Conservation (phyloP, 352 stramenopile species). For the Globisporangium ultimum region DNA sequence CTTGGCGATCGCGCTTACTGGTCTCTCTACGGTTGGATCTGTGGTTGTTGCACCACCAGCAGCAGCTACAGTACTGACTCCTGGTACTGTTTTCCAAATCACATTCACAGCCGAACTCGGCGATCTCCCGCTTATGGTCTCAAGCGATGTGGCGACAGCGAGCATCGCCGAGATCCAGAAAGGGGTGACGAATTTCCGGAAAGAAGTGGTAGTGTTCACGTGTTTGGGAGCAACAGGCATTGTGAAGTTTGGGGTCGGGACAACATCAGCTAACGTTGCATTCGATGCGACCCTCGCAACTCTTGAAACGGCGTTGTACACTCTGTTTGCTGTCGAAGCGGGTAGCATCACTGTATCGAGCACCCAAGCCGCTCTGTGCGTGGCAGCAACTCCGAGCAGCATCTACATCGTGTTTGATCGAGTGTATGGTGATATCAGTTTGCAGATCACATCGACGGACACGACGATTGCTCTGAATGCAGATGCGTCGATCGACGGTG, state of each 20-base stretch:
- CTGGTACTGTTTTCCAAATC: slow-evolving; percentile 30
- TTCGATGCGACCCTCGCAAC: slow-evolving; percentile 27
- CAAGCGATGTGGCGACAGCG: slow-evolving; percentile 10
- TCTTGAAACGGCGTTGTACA: slow-evolving; percentile 37
- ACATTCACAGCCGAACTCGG: slow-evolving; percentile 60
- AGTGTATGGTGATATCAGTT: slow-evolving; percentile 45
- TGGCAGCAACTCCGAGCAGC: slow-evolving; percentile 15
- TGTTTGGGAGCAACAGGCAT: slow-evolving; percentile 30
- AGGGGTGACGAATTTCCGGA: slow-evolving; percentile 59
- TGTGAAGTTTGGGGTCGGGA: slow-evolving; percentile 33
- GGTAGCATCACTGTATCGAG: slow-evolving; percentile 61
- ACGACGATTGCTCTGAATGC: slow-evolving; percentile 23
- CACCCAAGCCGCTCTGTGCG: slow-evolving; percentile 41
- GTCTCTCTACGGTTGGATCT: slow-evolving; percentile 34
- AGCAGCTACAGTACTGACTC: slow-evolving; percentile 16
- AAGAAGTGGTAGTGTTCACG: slow-evolving; percentile 59
- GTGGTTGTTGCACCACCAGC: slow-evolving; percentile 43
- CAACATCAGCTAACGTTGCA: slow-evolving; percentile 3
- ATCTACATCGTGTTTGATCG: slow-evolving; percentile 65
- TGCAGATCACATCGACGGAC: slow-evolving; percentile 22
- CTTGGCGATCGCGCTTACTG: slow-evolving; percentile 34
- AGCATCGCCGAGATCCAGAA: slow-evolving; percentile 24
- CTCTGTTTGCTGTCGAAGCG: slow-evolving; percentile 45
- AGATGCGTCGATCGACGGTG: slow-evolving; percentile 42
- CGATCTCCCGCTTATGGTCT: slow-evolving; percentile 33